Evolutionary conservation across 2,329 filamentous ascomycete species (phyloP), one percentile per base, ranked within the genome.

Genomic region (Mollisiaceae sp.): DNA sequence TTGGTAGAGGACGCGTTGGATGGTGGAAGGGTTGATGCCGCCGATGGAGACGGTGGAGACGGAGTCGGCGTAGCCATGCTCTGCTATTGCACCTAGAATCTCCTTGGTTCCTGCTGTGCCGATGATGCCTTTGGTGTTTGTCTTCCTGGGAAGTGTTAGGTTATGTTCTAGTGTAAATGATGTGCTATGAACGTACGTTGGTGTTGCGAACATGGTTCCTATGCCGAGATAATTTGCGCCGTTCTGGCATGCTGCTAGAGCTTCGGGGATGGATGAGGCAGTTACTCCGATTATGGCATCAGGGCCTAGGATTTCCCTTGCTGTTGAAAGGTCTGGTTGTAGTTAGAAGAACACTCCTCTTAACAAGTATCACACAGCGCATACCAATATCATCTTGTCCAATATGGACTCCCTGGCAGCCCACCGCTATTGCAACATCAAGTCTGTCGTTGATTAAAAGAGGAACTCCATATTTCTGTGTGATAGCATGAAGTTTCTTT

Each of bases 191-290:
- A 64, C 69, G 77, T 80, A 91, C 85, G 93, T 97, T 58, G 87
- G 78, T 0, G 94, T 98, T 18, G 93, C 87, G 79, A 91, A 97
- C 69, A 97, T 87, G 1, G 94, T 95, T 32, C 95, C 94, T 57
- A 98, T 89, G 20, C 94, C 95, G 4, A 98, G 82, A 78, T 98
- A 98, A 77, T 95, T 89, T 35, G 94, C 93, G n/a, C 93, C 93
- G 59, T 85, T 86, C 59, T 85, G 80, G 65, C 91, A 90, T 0
- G 94, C 94, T 62, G 79, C 81, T 57, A 89, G 78, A 4, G 93
- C 92, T 80, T 98, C 91, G 8, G 89, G 85, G 24, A 87, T 77
- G 5, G 86, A 91, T 64, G 89, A 91, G n/a, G 91, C 91, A 8
- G 92, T 97, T 39, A 96, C 91, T 24, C 95, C 94, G 67, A 98